phyloP scores from a whole-genome alignment of 1,284 basidiomycete species.

The Austroboletus niveus region DNA sequence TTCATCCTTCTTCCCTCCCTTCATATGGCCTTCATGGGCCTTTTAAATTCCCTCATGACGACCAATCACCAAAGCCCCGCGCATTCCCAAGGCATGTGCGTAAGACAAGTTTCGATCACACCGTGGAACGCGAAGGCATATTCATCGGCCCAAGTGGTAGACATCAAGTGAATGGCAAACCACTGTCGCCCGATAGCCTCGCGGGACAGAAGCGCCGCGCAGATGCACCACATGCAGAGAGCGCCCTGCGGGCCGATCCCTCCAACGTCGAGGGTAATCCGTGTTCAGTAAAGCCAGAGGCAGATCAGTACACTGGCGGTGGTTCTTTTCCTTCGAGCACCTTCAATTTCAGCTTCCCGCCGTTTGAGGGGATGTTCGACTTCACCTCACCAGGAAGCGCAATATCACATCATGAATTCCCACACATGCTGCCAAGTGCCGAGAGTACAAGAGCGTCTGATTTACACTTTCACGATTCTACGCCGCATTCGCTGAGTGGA shows the following conservation, averaged over 20 bases:
- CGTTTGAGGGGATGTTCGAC: conserved; percentile 72
- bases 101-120: conserved; percentile 92
- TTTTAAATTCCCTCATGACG: conserved; percentile 41
- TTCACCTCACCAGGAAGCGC: conserved; percentile 24
- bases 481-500: conserved; percentile 35
- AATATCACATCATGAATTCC: conserved; percentile 34
- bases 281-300: conserved; percentile 28
- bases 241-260: conserved; percentile 73
- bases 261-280: conserved; percentile 49
- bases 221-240: conserved; percentile 71
- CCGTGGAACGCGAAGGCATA: conserved; percentile 67
- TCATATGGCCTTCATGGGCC: conserved; percentile 59
- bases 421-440: conserved; percentile 31
- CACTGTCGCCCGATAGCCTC: conserved; percentile 58
- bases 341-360: conserved; percentile 76
- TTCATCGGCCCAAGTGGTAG: conserved; percentile 57
- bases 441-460: conserved; percentile 29
- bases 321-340: conserved; percentile 68
- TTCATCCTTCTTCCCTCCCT: conserved; percentile 68
- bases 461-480: conserved; percentile 36
- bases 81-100: conserved; percentile 80
- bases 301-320: conserved; percentile 37
- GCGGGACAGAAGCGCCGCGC: conserved; percentile 73
- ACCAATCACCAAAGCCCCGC: conserved; percentile 42
- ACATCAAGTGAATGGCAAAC: conserved; percentile 77